Conservation (phyloP, 129 eudicot species). For the Smallanthus sonchifolius region DNA sequence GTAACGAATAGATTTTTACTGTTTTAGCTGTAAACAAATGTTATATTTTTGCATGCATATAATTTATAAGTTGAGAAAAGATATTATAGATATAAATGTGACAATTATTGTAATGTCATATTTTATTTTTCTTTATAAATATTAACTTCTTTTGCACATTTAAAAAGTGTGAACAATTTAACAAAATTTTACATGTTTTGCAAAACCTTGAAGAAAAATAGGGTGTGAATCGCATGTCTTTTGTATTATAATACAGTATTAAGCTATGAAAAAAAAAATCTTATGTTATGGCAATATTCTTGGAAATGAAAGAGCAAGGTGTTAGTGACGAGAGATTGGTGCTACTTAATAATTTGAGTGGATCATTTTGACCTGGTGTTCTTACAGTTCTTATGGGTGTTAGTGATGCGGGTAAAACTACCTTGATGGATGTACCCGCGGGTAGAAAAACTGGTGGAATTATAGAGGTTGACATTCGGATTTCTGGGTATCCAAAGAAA, state of each 20-base stretch:
- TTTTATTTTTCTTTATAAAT: background rate
- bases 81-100: background rate
- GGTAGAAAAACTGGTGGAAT: constrained; percentile 92
- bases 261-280: background rate
- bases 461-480: constrained; percentile 54
- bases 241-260: background rate
- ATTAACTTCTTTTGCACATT: background rate
- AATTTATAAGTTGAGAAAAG: too few relatives aligned
- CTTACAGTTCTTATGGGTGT: constrained; percentile 94
- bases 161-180: too few relatives aligned
- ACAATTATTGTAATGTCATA: background rate
- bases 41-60: too few relatives aligned
- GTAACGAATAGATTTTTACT: background rate
- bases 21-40: too few relatives aligned
- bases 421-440: constrained; percentile 89
- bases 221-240: background rate
- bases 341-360: constrained; percentile 67
- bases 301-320: constrained; percentile 90
- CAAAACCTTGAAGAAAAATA: background rate
- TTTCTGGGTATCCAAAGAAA: constrained; percentile 86
- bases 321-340: constrained; percentile 49
- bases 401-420: constrained; percentile 97
- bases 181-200: background rate
- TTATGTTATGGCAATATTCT: background rate
- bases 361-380: constrained; percentile 87